Evolutionary conservation across 1,284 basidiomycete genomes (phyloP), one percentile per base, ranked within the genome.

Genomic region (Puccinia polysora): DNA sequence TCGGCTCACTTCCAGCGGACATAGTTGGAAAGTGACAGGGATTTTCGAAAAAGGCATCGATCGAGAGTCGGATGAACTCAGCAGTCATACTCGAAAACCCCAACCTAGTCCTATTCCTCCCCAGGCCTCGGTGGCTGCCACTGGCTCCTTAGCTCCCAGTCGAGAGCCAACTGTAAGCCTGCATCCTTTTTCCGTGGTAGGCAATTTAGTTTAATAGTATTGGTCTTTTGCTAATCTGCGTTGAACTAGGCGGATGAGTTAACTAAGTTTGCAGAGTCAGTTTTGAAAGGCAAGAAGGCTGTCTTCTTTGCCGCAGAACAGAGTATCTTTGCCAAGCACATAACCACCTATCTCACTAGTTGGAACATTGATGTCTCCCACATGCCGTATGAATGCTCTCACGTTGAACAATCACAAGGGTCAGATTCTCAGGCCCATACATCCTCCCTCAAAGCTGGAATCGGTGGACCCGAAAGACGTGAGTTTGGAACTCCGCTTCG

Each of bases 321-420:
- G 73, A 90, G 89, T 52, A 85, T 87, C 0, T 97, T 96, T 77
- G 91, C 91, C 0, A 88, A 89, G 62, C 90, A 94, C 79, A 82
- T 97, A 30, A 91, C 91, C 40, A 89, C 87, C 75, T 94, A 94
- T 80, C 84, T 96, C 70, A 89, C 89, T n/a, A 85, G 89, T 3
- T 96, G 93, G 92, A 91, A 91, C 18, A 85, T 96, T 84, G 90
- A 95, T 77, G 88, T 96, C 53, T 88, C 85, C 64, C 90, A 91
- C 80, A 84, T 91, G 65, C 65, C 65, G 14, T 69, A 69, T 28
- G 55, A 69, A 55, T 25, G 18, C 18, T 55, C 25, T 25, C 28
- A 20, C 8, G 40, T 43, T 43, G 40, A 8, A 8, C 40, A 43
- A 18, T 8, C 18, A 8, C 8, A 43, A 8, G 8, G 8, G 40